phyloP scores from a whole-genome alignment of 371 early-diverging fungal species.

The Syncephalis fuscata region DNA sequence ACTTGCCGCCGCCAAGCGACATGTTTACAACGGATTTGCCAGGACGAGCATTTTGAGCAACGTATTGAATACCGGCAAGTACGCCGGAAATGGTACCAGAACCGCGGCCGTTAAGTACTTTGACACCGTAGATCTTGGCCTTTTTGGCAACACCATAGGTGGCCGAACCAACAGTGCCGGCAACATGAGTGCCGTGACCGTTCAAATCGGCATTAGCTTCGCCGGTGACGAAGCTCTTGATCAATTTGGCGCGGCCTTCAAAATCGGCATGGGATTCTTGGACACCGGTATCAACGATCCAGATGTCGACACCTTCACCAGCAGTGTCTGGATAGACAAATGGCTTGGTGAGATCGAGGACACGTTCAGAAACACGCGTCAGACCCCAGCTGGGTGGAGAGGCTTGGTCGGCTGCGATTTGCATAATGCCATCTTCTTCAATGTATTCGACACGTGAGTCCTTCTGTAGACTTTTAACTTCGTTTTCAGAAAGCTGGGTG shows the following conservation, averaged over 20 bases:
- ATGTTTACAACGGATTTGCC: conserved; percentile 29
- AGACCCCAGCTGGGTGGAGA: conserved; percentile 26
- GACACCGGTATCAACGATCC: conserved; percentile 62
- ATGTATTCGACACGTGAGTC: conserved; percentile 11
- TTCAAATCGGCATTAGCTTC: conserved; percentile 24
- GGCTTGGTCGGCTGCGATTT: conserved; percentile 7
- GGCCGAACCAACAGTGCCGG: conserved; percentile 58
- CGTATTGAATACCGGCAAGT: conserved; percentile 57
- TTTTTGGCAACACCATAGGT: conserved; percentile 82
- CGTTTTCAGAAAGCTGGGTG: too few species aligned
- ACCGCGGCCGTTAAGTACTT: conserved; percentile 55
- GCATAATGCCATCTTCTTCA: conserved; percentile 30
- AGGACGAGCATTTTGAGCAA: conserved; percentile 16
- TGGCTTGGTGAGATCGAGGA: conserved; percentile 1
- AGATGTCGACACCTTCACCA: conserved; percentile 43
- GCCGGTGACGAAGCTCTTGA: conserved; percentile 53
- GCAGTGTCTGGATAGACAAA: conserved; percentile 25
- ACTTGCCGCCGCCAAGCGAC: conserved; percentile 24
- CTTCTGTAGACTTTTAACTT: too few species aligned
- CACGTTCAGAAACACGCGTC: conserved; percentile 27
- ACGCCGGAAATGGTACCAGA: conserved; percentile 44
- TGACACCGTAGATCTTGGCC: conserved; percentile 62
- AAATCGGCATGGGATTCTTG: conserved; percentile 58
- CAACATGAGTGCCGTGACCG: conserved; percentile 55
- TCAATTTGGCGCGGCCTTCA: conserved; percentile 63